phyloP scores from a whole-genome alignment of 2,329 filamentous ascomycete species.

The Cytospora mali region DNA sequence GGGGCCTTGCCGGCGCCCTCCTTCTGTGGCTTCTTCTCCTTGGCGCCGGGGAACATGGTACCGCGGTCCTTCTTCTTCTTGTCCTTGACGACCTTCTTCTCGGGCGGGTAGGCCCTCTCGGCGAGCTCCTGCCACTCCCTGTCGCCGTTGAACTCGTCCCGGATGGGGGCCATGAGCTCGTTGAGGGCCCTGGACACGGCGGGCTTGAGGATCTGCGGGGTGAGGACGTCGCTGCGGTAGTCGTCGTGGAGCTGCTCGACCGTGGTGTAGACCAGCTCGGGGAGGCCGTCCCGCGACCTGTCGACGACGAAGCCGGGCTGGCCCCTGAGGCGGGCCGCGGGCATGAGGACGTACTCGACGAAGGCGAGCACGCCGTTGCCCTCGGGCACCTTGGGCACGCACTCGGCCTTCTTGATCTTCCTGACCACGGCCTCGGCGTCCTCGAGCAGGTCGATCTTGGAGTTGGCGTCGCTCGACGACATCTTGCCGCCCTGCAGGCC shows the following conservation, averaged over 20 bases:
- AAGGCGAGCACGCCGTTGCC: slow-evolving; percentile 87
- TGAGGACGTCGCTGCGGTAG: slow-evolving; percentile 77
- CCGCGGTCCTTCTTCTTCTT: slow-evolving; percentile 81
- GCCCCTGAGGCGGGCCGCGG: slow-evolving; percentile 67
- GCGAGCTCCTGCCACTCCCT: slow-evolving; percentile 79
- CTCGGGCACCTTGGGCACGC: slow-evolving; percentile 73
- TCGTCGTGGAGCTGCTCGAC: slow-evolving; percentile 77
- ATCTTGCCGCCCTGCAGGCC: slow-evolving; percentile 83
- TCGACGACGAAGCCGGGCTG: slow-evolving; percentile 69
- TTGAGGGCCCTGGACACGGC: slow-evolving; percentile 75
- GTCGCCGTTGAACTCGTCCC: slow-evolving; percentile 59
- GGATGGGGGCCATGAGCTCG: slow-evolving; percentile 76
- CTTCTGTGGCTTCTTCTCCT: slow-evolving; percentile 18
- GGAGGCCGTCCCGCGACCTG: slow-evolving; percentile 63
- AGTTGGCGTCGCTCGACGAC: slow-evolving; percentile 67
- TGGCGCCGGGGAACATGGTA: slow-evolving; percentile 58
- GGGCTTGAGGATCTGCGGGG: slow-evolving; percentile 86
- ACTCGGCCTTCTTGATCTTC: slow-evolving; percentile 85
- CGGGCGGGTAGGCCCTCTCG: slow-evolving; percentile 78
- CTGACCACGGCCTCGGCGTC: slow-evolving; percentile 71
- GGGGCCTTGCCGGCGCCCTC: slow-evolving; percentile 24
- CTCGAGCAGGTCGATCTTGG: slow-evolving; percentile 94
- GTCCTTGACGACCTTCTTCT: slow-evolving; percentile 68
- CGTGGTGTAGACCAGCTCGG: slow-evolving; percentile 77
- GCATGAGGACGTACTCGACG: slow-evolving; percentile 83